A percentile compares a stretch with the other conserved stretches of the same genome.
phyloP scores from a whole-genome alignment of 2,329 filamentous ascomycete genomes.

The Emergomyces pasteurianus region DNA sequence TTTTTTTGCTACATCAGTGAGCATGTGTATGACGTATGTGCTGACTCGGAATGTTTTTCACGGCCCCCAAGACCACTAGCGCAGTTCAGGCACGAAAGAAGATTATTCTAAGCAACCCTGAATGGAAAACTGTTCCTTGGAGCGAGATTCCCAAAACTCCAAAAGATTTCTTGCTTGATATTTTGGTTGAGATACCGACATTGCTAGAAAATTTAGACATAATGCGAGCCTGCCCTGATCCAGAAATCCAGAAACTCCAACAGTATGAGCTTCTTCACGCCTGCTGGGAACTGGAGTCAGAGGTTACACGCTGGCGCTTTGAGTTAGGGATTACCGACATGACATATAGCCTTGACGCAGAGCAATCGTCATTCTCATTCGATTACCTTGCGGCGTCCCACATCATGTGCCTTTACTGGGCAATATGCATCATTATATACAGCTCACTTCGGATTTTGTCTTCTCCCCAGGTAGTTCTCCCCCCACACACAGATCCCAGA shows the following conservation, averaged over 20 bases:
- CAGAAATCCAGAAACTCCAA: background rate
- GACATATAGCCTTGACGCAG: background rate
- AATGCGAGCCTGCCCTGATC: conserved; percentile 1
- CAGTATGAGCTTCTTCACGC: background rate
- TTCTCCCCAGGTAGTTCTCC: background rate
- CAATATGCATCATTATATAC: conserved; percentile 4
- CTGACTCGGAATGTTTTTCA: background rate
- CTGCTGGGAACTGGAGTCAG: background rate
- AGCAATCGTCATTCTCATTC: background rate
- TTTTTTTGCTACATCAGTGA: background rate
- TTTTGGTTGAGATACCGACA: conserved; percentile 21
- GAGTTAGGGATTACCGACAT: background rate
- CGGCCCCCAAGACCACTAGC: background rate
- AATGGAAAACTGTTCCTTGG: conserved; percentile 29
- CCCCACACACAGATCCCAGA: conserved; percentile 1
- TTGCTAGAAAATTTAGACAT: conserved; percentile 20
- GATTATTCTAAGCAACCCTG: conserved; percentile 18
- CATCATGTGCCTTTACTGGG: conserved; percentile 5
- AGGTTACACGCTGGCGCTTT: background rate
- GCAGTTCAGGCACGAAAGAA: conserved; percentile 13
- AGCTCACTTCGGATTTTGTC: conserved; percentile 3
- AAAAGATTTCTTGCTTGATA: conserved; percentile 24
- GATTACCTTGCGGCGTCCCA: conserved; percentile 3
- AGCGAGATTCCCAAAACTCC: conserved; percentile 18
- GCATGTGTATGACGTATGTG: background rate